phyloP scores from a whole-genome alignment of 306 rosid species.

The Glycine tomentella region DNA sequence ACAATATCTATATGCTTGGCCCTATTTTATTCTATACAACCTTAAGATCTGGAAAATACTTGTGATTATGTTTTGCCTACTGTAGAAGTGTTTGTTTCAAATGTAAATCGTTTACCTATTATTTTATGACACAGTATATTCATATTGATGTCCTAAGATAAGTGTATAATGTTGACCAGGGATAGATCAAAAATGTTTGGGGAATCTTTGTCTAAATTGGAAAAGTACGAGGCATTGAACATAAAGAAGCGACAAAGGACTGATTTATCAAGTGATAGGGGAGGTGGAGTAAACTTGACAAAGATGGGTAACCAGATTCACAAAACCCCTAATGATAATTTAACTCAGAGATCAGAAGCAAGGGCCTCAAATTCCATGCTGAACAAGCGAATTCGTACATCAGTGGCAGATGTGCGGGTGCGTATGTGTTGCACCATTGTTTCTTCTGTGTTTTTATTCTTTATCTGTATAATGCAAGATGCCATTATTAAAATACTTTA shows the following conservation, averaged over 20 bases:
- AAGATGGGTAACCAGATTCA: conserved; percentile 71
- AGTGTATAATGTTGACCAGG: conserved; percentile 57
- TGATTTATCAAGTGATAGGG: conserved; percentile 70
- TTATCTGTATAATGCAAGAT: conserved; percentile 17
- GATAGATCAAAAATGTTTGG: conserved; percentile 76
- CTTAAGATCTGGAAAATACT: conserved; percentile 18
- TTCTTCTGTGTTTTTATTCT: conserved; percentile 29
- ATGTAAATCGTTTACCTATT: conserved; percentile 23
- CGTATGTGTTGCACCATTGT: conserved; percentile 45
- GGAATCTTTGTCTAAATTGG: conserved; percentile 73
- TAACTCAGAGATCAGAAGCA: conserved; percentile 70
- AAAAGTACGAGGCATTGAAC: conserved; percentile 72
- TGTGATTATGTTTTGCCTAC: conserved; percentile 33
- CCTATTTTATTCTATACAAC: conserved; percentile 1
- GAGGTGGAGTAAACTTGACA: conserved; percentile 63
- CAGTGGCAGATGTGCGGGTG: conserved; percentile 80
- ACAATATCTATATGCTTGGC: conserved; percentile 18
- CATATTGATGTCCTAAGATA: conserved; percentile 35
- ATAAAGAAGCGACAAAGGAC: conserved; percentile 78
- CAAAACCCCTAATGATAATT: conserved; percentile 62
- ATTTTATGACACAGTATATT: conserved; percentile 10
- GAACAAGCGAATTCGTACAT: conserved; percentile 79
- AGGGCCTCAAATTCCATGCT: conserved; percentile 63
- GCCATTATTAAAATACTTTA: conserved; percentile 11
- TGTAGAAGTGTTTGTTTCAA: conserved; percentile 14